phyloP scores from a whole-genome alignment of 2,329 filamentous ascomycete genomes.

The Diaporthe ampelina region DNA sequence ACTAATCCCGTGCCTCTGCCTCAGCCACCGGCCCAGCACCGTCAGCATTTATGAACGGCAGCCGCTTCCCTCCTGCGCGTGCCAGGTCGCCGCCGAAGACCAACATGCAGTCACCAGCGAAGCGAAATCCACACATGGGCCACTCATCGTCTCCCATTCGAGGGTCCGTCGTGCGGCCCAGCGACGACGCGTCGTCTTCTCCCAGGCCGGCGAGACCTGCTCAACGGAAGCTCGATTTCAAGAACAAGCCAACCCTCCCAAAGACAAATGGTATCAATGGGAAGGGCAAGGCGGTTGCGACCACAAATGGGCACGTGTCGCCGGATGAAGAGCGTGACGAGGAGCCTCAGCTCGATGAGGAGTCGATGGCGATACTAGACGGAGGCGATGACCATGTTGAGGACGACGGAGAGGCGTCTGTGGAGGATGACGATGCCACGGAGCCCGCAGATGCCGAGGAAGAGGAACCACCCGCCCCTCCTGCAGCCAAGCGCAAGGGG shows the following conservation, averaged over 20 bases:
- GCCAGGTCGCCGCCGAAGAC: constrained; percentile 75
- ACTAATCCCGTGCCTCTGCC: constrained; percentile 20
- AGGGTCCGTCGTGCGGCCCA: constrained; percentile 52
- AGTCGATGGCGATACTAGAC: constrained; percentile 45
- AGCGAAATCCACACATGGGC: constrained; percentile 70
- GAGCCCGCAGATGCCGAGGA: constrained; percentile 45
- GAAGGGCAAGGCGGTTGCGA: constrained; percentile 43
- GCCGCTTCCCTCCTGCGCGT: constrained; percentile 62
- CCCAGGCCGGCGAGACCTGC: constrained; percentile 56
- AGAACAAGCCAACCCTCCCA: constrained; percentile 47
- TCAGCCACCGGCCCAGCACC: constrained; percentile 68
- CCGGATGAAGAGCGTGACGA: constrained; percentile 48
- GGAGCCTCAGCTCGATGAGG: constrained; percentile 46
- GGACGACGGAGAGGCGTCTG: constrained; percentile 45
- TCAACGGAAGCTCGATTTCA: constrained; percentile 69
- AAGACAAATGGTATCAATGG: constrained; percentile 49
- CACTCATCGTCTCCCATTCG: constrained; percentile 65
- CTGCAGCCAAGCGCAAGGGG: constrained; percentile 34
- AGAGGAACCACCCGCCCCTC: constrained; percentile 41
- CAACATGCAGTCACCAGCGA: constrained; percentile 70
- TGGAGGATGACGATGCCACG: constrained; percentile 38
- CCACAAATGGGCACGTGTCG: constrained; percentile 30
- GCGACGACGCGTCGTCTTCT: constrained; percentile 44
- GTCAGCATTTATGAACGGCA: constrained; percentile 64
- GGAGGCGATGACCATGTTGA: constrained; percentile 56